Base-by-base conservation (phyloP, 129 eudicot species). In the Lonicera japonica region DNA sequence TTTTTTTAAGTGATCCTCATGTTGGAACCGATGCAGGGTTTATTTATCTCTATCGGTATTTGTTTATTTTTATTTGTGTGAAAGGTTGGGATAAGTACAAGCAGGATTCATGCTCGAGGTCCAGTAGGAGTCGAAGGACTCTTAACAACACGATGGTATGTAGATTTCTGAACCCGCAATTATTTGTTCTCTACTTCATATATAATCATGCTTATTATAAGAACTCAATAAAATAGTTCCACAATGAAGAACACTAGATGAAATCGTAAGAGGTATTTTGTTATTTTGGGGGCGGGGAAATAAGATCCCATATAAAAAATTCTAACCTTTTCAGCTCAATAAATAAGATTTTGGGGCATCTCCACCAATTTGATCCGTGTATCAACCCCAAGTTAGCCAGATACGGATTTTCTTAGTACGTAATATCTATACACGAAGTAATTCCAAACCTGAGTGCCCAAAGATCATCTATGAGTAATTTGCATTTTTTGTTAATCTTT, bases 71-170 rank as follows among this genome's bases (percentile, higher is more conserved):
- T 15, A 4, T 8, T 34, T 21, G 43, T 16, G 14, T 57, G 6
- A 55, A 34, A 90, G 98, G 98, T 91, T 64, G 98, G 98, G 36
- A 91, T 91, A 29, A 91, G 97, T 72, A 91, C 97, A 13, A 82
- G 97, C 75, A 77, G 79, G 78, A 86, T 91, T 67, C 97, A 91
- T 67, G 95, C 95, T 12, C 95, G 97, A 54, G 97, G 97, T 65
- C 97, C 97, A 0, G 97, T 91, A 22, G 98, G 96, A 53, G 98
- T 91, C 58, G 98, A 91, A 73, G 97, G 98, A 68, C 79, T 91
- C 40, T 54, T 91, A 72, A 91, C 97, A 17, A 91, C 95, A 8
- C 72, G 77, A 87, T 91, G 97, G 97, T 90, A 82, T 11, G 80
- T 34, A n/a, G 21, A 17, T 19, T 52, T 56, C 36, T 29, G 36